These are phyloP conservation scores for Phialemoniopsis sp. DNA, from an alignment of 2,329 filamentous ascomycete genomes.

Conservation along the genomic window DNA sequence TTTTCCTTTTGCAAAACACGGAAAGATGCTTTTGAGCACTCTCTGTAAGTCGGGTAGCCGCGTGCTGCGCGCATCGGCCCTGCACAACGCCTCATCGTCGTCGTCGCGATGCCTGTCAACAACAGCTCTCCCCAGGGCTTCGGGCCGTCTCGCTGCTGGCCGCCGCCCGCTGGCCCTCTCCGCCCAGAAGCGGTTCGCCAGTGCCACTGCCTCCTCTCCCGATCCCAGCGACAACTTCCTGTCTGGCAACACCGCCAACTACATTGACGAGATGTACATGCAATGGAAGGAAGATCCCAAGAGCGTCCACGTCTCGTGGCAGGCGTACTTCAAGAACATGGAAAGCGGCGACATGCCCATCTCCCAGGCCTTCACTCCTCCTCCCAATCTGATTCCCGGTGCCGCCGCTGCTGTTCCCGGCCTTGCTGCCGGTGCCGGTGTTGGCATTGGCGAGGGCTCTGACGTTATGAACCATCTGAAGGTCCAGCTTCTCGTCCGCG, in stretches of 20 bases:
- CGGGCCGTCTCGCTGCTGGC: constrained; percentile 27
- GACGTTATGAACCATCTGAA: constrained; percentile 96
- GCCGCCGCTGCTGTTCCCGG: constrained; percentile 74
- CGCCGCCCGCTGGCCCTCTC: constrained; percentile 47
- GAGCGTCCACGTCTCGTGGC: constrained; percentile 97
- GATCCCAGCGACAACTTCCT: constrained; percentile 96
- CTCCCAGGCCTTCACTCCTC: constrained; percentile 93
- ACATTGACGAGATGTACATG: constrained; percentile 99
- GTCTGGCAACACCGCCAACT: constrained; percentile 94
- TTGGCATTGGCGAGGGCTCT: constrained; percentile 63
- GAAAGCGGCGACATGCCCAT: constrained; percentile 97
- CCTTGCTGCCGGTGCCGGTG: constrained; percentile 65
- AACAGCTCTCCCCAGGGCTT: not conserved
- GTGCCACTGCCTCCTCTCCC: constrained; percentile 49
- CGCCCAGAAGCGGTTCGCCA: constrained; percentile 49
- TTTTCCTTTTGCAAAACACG: constrained; percentile 9
- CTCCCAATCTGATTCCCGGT: constrained; percentile 83
- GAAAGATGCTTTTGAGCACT: constrained; percentile 69
- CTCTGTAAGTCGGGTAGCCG: constrained; percentile 61
- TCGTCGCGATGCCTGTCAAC: constrained; percentile 36
- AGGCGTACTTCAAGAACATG: constrained; percentile 99
- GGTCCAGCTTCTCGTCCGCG: constrained; percentile 93
- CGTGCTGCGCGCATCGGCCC: constrained; percentile 22
- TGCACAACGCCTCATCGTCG: constrained; percentile 16
- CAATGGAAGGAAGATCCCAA: constrained; percentile 92